Evolutionary conservation across 768 basidiomycete species (phyloP).

Genomic region (Fistulinella prunicolor): DNA sequence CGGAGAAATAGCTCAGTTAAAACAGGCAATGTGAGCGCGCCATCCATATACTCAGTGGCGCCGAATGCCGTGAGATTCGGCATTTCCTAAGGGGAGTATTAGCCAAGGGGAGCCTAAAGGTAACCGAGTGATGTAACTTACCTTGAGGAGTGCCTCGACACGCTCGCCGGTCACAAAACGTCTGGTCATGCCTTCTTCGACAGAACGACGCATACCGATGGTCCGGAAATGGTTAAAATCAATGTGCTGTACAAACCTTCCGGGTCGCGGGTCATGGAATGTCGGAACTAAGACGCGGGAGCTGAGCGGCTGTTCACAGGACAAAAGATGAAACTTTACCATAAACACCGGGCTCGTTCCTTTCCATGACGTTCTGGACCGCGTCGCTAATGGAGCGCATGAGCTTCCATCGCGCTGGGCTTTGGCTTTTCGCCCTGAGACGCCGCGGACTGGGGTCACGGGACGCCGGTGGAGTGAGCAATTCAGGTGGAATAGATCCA

Average conservation of each 20-base stretch:
- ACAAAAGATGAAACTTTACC: constrained; percentile 43
- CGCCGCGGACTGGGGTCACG: constrained; percentile 82
- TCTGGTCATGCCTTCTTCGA: constrained; percentile 84
- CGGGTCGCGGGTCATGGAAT: constrained; percentile 67
- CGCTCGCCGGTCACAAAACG: constrained; percentile 93
- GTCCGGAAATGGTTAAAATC: constrained; percentile 98
- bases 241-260: constrained; percentile 79
- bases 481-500: constrained; percentile 65
- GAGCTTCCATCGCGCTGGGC: constrained; percentile 82
- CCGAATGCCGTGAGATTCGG: constrained; percentile 85
- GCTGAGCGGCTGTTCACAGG: constrained; percentile 2
- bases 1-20: constrained; percentile 89
- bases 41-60: constrained; percentile 99
- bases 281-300: constrained; percentile 51
- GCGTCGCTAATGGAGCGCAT: constrained; percentile 77
- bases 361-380: constrained; percentile 65
- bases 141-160: constrained; percentile 75
- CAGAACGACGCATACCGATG: constrained; percentile 90
- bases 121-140: constrained; percentile 29
- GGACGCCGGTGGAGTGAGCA: constrained; percentile 76
- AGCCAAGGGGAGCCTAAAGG: constrained; percentile 5
- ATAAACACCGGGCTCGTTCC: constrained; percentile 65
- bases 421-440: constrained; percentile 71
- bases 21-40: constrained; percentile 79
- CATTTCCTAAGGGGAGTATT: constrained; percentile 59